Conservation (phyloP, 2,329 filamentous ascomycete species). For the Xylaria sp. region DNA sequence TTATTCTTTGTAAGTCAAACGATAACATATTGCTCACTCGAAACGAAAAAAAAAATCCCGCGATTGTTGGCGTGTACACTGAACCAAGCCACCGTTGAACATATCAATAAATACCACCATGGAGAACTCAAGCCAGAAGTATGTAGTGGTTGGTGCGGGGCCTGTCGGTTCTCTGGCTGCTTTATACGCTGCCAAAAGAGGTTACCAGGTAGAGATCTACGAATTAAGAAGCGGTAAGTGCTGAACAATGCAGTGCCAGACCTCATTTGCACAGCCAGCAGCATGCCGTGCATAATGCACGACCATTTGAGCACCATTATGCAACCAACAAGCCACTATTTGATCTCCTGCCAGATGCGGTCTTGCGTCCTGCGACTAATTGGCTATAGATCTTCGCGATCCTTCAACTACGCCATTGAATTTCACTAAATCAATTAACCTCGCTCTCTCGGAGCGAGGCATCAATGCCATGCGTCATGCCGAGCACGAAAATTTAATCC, state of each 20-base stretch:
- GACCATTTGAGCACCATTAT: conserved; percentile 3
- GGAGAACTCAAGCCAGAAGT: conserved; percentile 63
- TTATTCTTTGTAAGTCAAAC: conserved; percentile 6
- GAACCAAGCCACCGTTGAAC: not conserved
- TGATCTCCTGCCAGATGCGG: not conserved
- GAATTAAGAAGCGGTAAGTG: conserved; percentile 86
- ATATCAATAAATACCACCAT: conserved; percentile 11
- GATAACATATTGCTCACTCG: not conserved
- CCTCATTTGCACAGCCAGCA: not conserved
- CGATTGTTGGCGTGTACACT: not conserved
- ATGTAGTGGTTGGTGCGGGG: conserved; percentile 88
- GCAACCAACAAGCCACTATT: conserved; percentile 9
- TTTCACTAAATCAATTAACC: conserved; percentile 98
- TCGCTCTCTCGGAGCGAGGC: conserved; percentile 92
- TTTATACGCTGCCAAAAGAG: conserved; percentile 88
- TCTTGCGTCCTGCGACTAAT: conserved; percentile 18
- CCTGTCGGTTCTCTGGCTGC: conserved; percentile 93
- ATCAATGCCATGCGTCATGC: conserved; percentile 86
- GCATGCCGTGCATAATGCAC: conserved; percentile 23
- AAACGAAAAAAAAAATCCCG: not conserved
- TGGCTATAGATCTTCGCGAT: conserved; percentile 79
- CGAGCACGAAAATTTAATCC: conserved; percentile 72
- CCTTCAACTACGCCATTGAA: conserved; percentile 85
- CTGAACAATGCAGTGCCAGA: conserved; percentile 36
- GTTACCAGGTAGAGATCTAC: conserved; percentile 91